A percentile compares a stretch with the other conserved stretches of the same genome.
Conservation (phyloP, 2,329 filamentous ascomycete genomes). For the Paraphaeosphaeria sporulosa region DNA sequence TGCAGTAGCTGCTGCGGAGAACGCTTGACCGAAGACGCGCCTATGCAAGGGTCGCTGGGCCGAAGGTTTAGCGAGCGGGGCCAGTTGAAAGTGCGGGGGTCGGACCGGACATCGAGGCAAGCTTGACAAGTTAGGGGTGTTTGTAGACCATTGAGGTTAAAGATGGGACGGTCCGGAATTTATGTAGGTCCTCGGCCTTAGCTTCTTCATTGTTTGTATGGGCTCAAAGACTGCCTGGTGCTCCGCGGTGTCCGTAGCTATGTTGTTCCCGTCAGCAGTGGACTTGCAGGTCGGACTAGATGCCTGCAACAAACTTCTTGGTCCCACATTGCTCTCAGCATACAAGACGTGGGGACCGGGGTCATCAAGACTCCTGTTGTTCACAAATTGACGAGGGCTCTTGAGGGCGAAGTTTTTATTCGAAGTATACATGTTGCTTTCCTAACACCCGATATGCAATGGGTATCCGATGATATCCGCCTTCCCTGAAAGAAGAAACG, state of each 20-base stretch:
- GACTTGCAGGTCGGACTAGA: not conserved
- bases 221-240: no score
- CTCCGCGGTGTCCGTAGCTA: not conserved
- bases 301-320: not conserved
- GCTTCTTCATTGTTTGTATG: not conserved
- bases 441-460: conserved; percentile 9
- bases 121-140: not conserved
- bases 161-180: not conserved
- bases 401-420: not conserved
- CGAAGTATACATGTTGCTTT: conserved; percentile 9
- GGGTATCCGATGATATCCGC: conserved; percentile 13
- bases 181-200: not conserved
- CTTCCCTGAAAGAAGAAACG: conserved; percentile 10
- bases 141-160: not conserved
- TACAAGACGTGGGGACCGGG: conserved; percentile 10
- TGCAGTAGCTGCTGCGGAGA: conserved; percentile 38
- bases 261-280: not conserved
- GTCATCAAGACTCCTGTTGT: not conserved
- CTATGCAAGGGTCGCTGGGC: conserved; percentile 7
- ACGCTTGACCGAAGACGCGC: not conserved
- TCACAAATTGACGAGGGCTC: not conserved
- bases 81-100: conserved; percentile 12
- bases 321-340: not conserved
- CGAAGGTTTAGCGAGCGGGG: conserved; percentile 27
- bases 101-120: conserved; percentile 2